Conservation (phyloP, 306 rosid genomes). For the Prunus kanzakura region DNA sequence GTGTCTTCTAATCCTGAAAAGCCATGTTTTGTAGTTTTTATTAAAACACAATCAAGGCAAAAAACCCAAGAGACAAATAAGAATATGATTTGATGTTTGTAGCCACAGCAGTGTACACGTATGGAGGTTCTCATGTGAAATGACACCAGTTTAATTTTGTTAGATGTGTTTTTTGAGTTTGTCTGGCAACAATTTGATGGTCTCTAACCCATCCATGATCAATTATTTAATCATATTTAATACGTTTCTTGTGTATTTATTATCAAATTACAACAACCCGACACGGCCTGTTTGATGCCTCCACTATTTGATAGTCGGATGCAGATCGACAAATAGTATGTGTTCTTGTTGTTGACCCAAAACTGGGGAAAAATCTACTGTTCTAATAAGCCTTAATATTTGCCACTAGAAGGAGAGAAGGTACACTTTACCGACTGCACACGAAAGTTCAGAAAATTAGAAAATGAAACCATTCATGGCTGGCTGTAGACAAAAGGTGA, state of each 20-base stretch:
- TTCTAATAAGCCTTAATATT: neutral
- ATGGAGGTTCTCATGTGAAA: conserved; percentile 29
- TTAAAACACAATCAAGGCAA: neutral
- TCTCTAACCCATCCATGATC: neutral
- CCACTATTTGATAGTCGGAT: neutral
- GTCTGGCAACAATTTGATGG: conserved; percentile 4
- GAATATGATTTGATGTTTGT: neutral
- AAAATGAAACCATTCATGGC: neutral
- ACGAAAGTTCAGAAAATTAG: neutral
- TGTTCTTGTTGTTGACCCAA: neutral
- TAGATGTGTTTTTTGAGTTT: neutral
- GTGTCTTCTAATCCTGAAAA: conserved; percentile 25
- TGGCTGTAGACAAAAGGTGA: neutral
- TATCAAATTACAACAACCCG: neutral
- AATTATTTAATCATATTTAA: neutral
- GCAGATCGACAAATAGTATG: neutral
- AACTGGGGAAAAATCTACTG: neutral
- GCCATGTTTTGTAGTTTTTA: neutral
- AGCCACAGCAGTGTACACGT: conserved; percentile 13
- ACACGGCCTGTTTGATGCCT: too few species aligned
- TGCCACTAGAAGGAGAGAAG: neutral
- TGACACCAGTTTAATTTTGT: conserved; percentile 24
- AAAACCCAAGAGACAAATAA: neutral
- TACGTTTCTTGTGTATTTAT: neutral
- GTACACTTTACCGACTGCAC: neutral